A percentile compares a stretch with the other conserved stretches of the same genome.
phyloP scores from a whole-genome alignment of 2,329 filamentous ascomycete genomes.

The Blastomyces emzantsi region DNA sequence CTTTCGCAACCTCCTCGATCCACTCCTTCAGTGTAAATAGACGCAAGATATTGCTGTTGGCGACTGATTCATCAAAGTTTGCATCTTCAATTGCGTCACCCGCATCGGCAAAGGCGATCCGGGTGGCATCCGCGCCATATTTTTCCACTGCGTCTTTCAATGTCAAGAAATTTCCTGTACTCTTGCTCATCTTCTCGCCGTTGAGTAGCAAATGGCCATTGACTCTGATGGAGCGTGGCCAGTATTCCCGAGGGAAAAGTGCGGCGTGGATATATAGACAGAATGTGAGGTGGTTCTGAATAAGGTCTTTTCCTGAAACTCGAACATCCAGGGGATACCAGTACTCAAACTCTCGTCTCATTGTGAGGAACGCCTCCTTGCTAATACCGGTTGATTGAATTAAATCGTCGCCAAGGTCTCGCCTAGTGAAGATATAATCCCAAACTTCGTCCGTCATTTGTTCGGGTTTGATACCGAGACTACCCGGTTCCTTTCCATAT shows the following conservation, averaged over 20 bases:
- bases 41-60: slow-evolving; percentile 81
- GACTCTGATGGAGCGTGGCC: slow-evolving; percentile 74
- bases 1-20: slow-evolving; percentile 75
- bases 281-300: slow-evolving; percentile 91
- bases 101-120: slow-evolving; percentile 86
- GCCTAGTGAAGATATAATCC: slow-evolving; percentile 86
- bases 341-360: slow-evolving; percentile 92
- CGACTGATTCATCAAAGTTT: slow-evolving; percentile 94
- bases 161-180: slow-evolving; percentile 94
- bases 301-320: slow-evolving; percentile 84
- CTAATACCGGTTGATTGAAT: slow-evolving; percentile 59
- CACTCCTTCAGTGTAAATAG: slow-evolving; percentile 78
- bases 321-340: slow-evolving; percentile 91
- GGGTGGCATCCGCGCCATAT: slow-evolving; percentile 86
- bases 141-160: slow-evolving; percentile 77
- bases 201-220: slow-evolving; percentile 94
- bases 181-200: slow-evolving; percentile 98
- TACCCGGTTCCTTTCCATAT: slow-evolving; percentile 65
- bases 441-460: slow-evolving; percentile 94
- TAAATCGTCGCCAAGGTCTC: slow-evolving; percentile 58
- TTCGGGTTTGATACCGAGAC: slow-evolving; percentile 61
- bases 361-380: slow-evolving; percentile 61
- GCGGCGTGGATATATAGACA: slow-evolving; percentile 90
- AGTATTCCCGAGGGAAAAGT: slow-evolving; percentile 78
- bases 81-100: slow-evolving; percentile 92